Evolutionary conservation across 2,329 filamentous ascomycete species (phyloP), one percentile per base, ranked within the genome.

Genomic region (Teratosphaeria epicoccoides): DNA sequence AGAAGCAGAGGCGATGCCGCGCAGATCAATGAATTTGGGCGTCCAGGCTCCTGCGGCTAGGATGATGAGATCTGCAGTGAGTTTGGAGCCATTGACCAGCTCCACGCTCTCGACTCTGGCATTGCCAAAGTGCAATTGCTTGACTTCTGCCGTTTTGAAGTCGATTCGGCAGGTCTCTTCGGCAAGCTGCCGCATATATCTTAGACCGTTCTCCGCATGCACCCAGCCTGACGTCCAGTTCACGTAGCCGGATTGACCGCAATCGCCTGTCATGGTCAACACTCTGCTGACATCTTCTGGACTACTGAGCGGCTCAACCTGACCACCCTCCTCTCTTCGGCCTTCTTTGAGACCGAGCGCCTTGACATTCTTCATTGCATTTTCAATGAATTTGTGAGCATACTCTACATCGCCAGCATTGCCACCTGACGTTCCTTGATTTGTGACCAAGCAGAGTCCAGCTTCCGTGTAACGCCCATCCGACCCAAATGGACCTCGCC

Each of bases 21-120:
- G 76, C 0, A 96, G 73, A 67, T 95, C 86, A 51, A 96, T 71
- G 22, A 96, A 76, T 1, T 79, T 77, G 2, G 83, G 80, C 2
- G 87, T 88, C 90, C 91, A 97, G 4, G 91, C 89, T 14, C 91
- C 91, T 0, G 89, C 83, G 0, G 91, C 89, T 2, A 95, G 76
- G 51, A 96, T 75, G 28, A 87, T 83, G 6, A 95, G 75, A 53
- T 88, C 85, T 1, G 85, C 87, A 3, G 69, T 71, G 6, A 88
- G 57, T 9, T 65, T 70, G 6, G 67, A 67, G 1, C 75, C 76
- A 55, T 78, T 70, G 1, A 63, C 61, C 10, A 86, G 69, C n/a
- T 70, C 73, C 22, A 74, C 85, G 28, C 87, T 87, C 0, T 75
- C 73, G n/a, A 80, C 71, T 51, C 49, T 49, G 59, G 63, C 47